phyloP scores from a whole-genome alignment of 306 rosid species.

The Macrotyloma uniflorum region DNA sequence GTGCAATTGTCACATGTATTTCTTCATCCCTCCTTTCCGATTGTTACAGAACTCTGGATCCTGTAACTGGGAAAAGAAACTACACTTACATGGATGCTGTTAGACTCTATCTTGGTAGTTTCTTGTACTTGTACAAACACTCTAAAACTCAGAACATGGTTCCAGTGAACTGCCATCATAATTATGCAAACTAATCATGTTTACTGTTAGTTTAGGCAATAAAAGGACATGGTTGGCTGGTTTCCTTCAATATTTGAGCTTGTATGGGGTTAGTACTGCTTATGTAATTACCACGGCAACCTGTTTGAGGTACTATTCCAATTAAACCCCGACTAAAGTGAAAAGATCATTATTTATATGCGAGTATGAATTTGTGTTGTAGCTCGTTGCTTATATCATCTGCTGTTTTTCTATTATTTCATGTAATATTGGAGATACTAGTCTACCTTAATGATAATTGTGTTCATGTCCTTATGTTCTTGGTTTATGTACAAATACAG shows the following conservation, averaged over 20 bases:
- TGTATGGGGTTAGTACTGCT: constrained; percentile 58
- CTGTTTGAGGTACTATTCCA: constrained; percentile 56
- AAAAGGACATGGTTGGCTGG: constrained; percentile 53
- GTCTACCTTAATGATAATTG: neutral
- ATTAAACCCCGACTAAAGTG: constrained; percentile 6
- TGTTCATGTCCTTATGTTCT: neutral
- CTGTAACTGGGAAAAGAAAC: constrained; percentile 61
- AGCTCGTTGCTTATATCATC: neutral
- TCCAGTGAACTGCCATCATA: constrained; percentile 9
- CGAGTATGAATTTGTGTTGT: neutral
- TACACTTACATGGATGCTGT: constrained; percentile 61
- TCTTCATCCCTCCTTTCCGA: constrained; percentile 57
- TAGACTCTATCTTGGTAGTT: constrained; percentile 54
- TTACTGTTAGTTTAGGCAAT: constrained; percentile 50
- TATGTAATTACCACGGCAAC: constrained; percentile 60
- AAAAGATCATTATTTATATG: neutral
- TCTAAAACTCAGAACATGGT: constrained; percentile 29
- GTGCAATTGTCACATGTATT: constrained; percentile 47
- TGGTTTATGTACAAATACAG: constrained; percentile 42
- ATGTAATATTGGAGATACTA: neutral
- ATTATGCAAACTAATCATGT: constrained; percentile 26
- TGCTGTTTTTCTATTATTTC: neutral
- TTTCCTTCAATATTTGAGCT: constrained; percentile 54
- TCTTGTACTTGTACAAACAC: neutral
- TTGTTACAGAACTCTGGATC: constrained; percentile 64